Evolutionary conservation across 208 protist species (phyloP).

Genomic region (Acanthamoeba royreba): DNA sequence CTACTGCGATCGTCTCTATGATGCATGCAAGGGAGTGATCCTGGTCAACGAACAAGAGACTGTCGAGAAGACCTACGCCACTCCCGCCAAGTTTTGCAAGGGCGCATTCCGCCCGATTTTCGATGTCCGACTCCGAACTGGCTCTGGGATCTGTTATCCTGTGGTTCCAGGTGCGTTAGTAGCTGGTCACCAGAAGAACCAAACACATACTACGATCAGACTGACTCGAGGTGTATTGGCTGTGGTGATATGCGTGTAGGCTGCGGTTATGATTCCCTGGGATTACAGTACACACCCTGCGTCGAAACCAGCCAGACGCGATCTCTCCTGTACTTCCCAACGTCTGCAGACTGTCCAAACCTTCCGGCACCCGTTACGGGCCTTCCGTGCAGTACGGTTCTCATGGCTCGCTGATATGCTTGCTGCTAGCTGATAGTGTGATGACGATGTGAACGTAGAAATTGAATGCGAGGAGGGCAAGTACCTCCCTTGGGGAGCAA

Average conservation of each 20-base stretch:
- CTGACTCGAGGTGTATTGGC: too few relatives aligned
- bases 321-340: not conserved
- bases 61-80: not conserved
- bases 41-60: not conserved
- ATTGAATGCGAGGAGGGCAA: not conserved
- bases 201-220: too few relatives aligned
- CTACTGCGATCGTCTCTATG: not conserved
- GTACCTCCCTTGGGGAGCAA: constrained; percentile 3
- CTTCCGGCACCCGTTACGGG: not conserved
- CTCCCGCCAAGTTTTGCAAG: not conserved
- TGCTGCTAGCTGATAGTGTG: too few relatives aligned
- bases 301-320: not conserved
- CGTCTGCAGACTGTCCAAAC: not conserved
- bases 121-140: not conserved
- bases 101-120: not conserved
- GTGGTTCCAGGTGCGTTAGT: not conserved
- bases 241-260: too few relatives aligned
- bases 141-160: not conserved
- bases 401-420: not conserved
- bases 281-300: not conserved
- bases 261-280: not conserved
- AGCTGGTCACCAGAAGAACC: too few relatives aligned
- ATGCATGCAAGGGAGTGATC: not conserved
- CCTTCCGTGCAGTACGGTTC: not conserved
- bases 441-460: not conserved